phyloP scores from a whole-genome alignment of 23 red algal species.

The Gracilaria gracilis region DNA sequence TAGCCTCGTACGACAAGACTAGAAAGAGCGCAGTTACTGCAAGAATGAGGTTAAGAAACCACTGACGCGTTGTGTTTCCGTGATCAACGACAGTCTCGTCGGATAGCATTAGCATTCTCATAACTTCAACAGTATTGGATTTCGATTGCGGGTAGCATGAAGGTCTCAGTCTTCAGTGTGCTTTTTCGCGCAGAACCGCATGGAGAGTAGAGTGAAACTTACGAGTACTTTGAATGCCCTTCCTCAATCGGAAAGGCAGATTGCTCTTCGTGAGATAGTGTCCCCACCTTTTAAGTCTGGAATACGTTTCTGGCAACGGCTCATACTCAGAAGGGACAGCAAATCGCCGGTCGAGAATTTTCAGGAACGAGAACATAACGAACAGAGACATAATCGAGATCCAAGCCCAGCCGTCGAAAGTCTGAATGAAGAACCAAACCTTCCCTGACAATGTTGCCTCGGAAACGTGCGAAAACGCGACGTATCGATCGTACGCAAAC shows the following conservation, averaged over 20 bases:
- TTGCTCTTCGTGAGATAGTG: neutral
- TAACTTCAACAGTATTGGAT: no score
- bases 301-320: neutral
- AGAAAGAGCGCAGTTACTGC: constrained; percentile 37
- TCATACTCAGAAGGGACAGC: neutral
- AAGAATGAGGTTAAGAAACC: constrained; percentile 55
- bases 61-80: constrained; percentile 27
- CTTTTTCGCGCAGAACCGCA: neutral
- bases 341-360: constrained; percentile 32
- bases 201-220: no score
- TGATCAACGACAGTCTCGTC: neutral
- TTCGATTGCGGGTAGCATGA: neutral
- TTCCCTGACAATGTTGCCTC: neutral
- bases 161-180: no score
- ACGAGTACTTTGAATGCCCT: constrained; percentile 30
- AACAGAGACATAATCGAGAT: neutral
- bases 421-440: constrained; percentile 13
- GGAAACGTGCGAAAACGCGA: neutral
- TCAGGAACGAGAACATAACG: constrained; percentile 28
- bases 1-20: constrained; percentile 37
- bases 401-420: constrained; percentile 1
- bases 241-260: neutral
- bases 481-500: constrained; percentile 12
- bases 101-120: neutral
- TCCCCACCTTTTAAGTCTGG: neutral